These are phyloP conservation scores for Lobosporangium transversale DNA, from an alignment of 192 early-diverging fungal species.

Conservation along the genomic window DNA sequence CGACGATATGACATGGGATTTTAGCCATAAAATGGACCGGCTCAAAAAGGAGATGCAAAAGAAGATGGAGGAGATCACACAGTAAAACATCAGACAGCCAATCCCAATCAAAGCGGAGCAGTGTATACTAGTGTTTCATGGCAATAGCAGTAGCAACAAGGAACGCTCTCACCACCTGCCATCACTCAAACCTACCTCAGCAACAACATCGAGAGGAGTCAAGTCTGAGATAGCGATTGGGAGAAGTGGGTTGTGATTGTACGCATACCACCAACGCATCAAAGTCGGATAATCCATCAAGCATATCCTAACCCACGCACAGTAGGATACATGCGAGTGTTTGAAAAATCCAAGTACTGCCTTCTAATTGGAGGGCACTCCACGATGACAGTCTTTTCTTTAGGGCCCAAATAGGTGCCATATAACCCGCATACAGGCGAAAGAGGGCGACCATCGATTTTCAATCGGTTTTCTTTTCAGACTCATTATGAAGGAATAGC, in stretches of 20 bases:
- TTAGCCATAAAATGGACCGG: neutral
- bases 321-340: slow-evolving; percentile 16
- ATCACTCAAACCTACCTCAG: slow-evolving; percentile 2
- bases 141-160: too few species aligned
- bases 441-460: neutral
- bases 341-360: neutral
- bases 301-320: neutral
- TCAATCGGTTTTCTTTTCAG: slow-evolving; percentile 31
- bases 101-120: too few species aligned
- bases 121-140: too few species aligned
- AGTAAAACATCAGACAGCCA: too few species aligned
- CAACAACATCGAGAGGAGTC: neutral
- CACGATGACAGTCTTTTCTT: slow-evolving; percentile 1
- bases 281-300: neutral
- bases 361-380: slow-evolving; percentile 6
- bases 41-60: neutral
- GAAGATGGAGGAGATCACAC: neutral
- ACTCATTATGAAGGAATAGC: slow-evolving; percentile 36
- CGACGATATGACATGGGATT: neutral
- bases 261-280: neutral
- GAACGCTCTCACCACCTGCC: slow-evolving; percentile 8
- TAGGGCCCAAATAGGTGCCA: neutral
- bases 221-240: neutral
- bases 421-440: neutral
- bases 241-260: slow-evolving; percentile 7